Evolutionary conservation across 1,284 basidiomycete species (phyloP).

Genomic region (Cerrena zonata): DNA sequence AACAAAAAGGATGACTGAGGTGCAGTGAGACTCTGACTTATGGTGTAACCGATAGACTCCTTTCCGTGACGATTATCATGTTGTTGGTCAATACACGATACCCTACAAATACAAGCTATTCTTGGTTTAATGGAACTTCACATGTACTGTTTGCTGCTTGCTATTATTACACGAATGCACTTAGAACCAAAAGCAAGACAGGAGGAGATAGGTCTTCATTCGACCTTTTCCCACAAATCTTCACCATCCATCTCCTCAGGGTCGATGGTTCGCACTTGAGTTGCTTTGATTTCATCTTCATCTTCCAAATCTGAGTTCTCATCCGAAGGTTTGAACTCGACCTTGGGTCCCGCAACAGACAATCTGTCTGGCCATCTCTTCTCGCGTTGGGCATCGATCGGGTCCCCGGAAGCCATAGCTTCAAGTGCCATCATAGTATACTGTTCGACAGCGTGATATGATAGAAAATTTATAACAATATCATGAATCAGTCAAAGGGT

Average conservation of each 20-base stretch:
- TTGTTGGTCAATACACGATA: not conserved
- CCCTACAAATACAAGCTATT: not conserved
- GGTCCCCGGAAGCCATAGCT: conserved; percentile 64
- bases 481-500: not conserved
- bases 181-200: not conserved
- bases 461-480: not conserved
- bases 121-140: too few species aligned
- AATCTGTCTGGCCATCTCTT: conserved; percentile 67
- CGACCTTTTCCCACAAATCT: not conserved
- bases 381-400: conserved; percentile 66
- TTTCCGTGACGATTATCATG: too few species aligned
- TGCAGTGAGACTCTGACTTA: too few species aligned
- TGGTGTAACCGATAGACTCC: too few species aligned
- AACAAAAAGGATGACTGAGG: conserved; percentile 30
- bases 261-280: not conserved
- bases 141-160: too few species aligned
- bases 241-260: not conserved
- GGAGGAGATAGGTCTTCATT: not conserved
- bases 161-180: too few species aligned
- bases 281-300: conserved; percentile 17
- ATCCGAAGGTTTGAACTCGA: conserved; percentile 52
- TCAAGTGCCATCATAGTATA: conserved; percentile 54
- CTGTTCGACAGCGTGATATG: not conserved
- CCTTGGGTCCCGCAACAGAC: conserved; percentile 40
- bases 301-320: conserved; percentile 51